A percentile compares a stretch with the other conserved stretches of the same genome.
Conservation (phyloP, 805 yeast genomes). For the Trichomonascus vanleenenianus region DNA sequence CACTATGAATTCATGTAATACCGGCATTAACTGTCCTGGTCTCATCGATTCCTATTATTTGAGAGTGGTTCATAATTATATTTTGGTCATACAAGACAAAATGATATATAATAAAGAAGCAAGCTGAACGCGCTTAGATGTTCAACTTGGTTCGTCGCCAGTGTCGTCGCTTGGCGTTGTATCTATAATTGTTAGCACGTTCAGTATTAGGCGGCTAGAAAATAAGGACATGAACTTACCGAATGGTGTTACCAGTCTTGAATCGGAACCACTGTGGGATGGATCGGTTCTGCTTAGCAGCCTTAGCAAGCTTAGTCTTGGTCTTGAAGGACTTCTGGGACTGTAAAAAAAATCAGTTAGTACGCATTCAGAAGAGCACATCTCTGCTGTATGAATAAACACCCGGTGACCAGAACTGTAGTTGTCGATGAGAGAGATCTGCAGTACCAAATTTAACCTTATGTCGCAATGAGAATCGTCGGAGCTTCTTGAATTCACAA, state of each 20-base stretch:
- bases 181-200: slow-evolving; percentile 35
- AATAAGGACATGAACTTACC: slow-evolving; percentile 19
- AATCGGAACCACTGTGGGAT: slow-evolving; percentile 99
- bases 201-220: background rate
- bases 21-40: too few species aligned
- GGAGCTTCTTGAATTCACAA: too few species aligned
- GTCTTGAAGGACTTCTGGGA: slow-evolving; percentile 87
- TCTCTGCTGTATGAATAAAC: too few species aligned
- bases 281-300: slow-evolving; percentile 98
- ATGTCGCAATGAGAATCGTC: too few species aligned
- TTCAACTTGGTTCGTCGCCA: slow-evolving; percentile 99
- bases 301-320: slow-evolving; percentile 99
- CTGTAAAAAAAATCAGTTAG: slow-evolving; percentile 18
- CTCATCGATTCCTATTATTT: too few species aligned
- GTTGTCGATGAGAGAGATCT: too few species aligned
- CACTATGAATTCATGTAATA: too few species aligned
- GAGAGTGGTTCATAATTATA: background rate
- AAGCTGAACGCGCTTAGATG: slow-evolving; percentile 48
- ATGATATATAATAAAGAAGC: background rate
- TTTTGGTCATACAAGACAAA: too few species aligned
- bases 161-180: slow-evolving; percentile 99
- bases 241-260: slow-evolving; percentile 95
- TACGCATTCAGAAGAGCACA: too few species aligned
- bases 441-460: too few species aligned
- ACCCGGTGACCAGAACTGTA: too few species aligned